These are phyloP conservation scores for Fusarium newnesense DNA, from an alignment of 2,329 filamentous ascomycete genomes.

Conservation along the genomic window DNA sequence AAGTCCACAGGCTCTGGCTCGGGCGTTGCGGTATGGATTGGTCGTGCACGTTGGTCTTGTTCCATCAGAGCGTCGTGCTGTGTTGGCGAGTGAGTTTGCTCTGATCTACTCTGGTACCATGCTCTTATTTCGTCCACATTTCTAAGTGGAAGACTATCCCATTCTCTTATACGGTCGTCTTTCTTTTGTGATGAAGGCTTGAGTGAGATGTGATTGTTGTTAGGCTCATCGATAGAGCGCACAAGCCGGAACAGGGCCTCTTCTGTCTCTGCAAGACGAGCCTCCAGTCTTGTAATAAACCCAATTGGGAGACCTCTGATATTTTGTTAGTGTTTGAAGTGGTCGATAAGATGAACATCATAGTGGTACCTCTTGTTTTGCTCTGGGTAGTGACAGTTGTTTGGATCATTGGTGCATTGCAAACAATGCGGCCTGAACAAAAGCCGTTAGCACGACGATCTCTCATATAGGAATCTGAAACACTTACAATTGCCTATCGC, in stretches of 20 bases:
- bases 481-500: slow-evolving; percentile 37
- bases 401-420: slow-evolving; percentile 46
- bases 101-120: slow-evolving; percentile 36
- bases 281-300: slow-evolving; percentile 53
- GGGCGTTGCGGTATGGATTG: not conserved
- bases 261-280: slow-evolving; percentile 49
- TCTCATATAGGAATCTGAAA: fast-evolving
- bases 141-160: slow-evolving; percentile 42
- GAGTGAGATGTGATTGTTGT: not conserved
- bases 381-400: slow-evolving; percentile 48
- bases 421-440: slow-evolving; percentile 42
- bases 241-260: slow-evolving; percentile 43
- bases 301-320: slow-evolving; percentile 50
- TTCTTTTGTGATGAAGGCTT: slow-evolving; percentile 37
- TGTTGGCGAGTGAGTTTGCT: not conserved
- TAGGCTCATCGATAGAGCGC: slow-evolving; percentile 7
- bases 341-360: not conserved
- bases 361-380: slow-evolving; percentile 46
- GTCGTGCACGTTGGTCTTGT: not conserved
- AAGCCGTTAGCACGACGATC: fast-evolving
- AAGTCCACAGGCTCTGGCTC: not conserved
- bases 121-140: slow-evolving; percentile 24
- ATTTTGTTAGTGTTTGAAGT: not conserved
- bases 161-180: slow-evolving; percentile 44
- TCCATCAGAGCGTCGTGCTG: not conserved